A percentile compares a stretch with the other conserved stretches of the same genome.
phyloP scores from a whole-genome alignment of 2,329 filamentous ascomycete species.

The Calonectria multiphialidica region DNA sequence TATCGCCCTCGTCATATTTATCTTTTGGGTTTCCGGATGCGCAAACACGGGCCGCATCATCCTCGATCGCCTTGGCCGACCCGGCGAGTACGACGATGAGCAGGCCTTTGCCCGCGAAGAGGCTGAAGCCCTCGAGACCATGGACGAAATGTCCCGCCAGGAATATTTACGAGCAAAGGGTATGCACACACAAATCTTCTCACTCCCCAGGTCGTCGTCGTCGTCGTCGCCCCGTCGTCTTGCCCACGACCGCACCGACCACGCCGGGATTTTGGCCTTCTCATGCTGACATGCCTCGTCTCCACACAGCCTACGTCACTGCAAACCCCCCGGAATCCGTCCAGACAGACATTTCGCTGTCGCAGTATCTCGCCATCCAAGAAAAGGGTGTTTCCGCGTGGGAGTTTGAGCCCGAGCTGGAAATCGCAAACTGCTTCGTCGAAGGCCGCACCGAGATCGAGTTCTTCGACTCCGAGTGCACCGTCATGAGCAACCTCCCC shows the following conservation, averaged over 20 bases:
- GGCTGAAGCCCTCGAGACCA: conserved; percentile 91
- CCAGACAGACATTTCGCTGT: conserved; percentile 96
- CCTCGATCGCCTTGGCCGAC: conserved; percentile 90
- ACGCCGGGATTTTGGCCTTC: conserved; percentile 6
- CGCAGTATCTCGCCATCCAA: conserved; percentile 97
- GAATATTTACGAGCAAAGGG: conserved; percentile 97
- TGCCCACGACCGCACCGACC: conserved; percentile 14
- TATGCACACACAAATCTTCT: conserved; percentile 57
- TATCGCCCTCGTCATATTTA: conserved; percentile 88
- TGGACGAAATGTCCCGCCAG: conserved; percentile 91
- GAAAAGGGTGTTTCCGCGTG: conserved; percentile 99
- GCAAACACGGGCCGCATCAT: conserved; percentile 90
- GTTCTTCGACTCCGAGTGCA: conserved; percentile 98
- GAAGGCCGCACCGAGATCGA: conserved; percentile 97
- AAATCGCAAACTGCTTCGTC: conserved; percentile 99
- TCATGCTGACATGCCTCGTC: conserved; percentile 31
- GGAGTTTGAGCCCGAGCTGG: conserved; percentile 99
- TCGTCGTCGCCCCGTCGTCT: background rate
- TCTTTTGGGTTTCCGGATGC: conserved; percentile 80
- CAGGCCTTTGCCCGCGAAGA: conserved; percentile 95
- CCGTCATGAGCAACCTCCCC: conserved; percentile 95
- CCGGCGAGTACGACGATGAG: conserved; percentile 97
- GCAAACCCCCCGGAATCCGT: conserved; percentile 95
- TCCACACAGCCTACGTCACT: conserved; percentile 83
- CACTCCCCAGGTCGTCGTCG: background rate